phyloP scores from a whole-genome alignment of 1,284 basidiomycete genomes.

The Ustilago shanxiensis region DNA sequence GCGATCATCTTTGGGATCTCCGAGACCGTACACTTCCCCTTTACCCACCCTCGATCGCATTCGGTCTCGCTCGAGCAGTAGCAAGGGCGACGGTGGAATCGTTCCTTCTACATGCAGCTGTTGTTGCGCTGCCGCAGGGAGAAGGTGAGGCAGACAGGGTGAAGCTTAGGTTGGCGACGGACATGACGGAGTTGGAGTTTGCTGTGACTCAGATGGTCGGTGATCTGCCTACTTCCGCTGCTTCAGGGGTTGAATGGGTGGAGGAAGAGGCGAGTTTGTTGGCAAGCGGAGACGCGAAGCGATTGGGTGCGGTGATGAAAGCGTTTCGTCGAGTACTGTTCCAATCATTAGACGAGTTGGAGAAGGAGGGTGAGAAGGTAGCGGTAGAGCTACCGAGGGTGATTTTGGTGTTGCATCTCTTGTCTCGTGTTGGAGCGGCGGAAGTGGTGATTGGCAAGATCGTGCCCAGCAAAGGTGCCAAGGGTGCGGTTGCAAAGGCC shows the following conservation, averaged over 20 bases:
- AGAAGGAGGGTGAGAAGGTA: neutral
- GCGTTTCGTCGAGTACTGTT: slow-evolving; percentile 26
- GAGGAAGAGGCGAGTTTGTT: neutral
- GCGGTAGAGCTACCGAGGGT: neutral
- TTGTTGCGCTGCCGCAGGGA: slow-evolving; percentile 72
- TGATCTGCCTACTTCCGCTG: neutral
- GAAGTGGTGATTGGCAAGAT: slow-evolving; percentile 10
- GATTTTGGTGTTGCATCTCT: slow-evolving; percentile 18
- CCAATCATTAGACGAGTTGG: slow-evolving; percentile 14
- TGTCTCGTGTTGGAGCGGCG: slow-evolving; percentile 8
- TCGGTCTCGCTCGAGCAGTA: neutral
- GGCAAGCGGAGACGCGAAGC: neutral
- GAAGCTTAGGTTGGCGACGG: slow-evolving; percentile 89
- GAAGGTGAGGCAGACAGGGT: slow-evolving; percentile 80
- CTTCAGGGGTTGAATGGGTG: neutral
- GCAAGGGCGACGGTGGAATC: neutral
- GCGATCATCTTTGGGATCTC: slow-evolving; percentile 12
- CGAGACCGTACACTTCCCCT: slow-evolving; percentile 15
- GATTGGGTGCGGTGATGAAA: slow-evolving; percentile 8
- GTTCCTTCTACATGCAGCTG: slow-evolving; percentile 89
- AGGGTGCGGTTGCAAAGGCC: neutral
- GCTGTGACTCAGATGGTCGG: slow-evolving; percentile 71
- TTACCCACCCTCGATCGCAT: slow-evolving; percentile 3
- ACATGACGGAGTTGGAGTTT: slow-evolving; percentile 96
- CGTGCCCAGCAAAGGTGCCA: neutral